These are phyloP conservation scores for Aspergillus diversus DNA, from an alignment of 495 filamentous ascomycete species.

Conservation along the genomic window DNA sequence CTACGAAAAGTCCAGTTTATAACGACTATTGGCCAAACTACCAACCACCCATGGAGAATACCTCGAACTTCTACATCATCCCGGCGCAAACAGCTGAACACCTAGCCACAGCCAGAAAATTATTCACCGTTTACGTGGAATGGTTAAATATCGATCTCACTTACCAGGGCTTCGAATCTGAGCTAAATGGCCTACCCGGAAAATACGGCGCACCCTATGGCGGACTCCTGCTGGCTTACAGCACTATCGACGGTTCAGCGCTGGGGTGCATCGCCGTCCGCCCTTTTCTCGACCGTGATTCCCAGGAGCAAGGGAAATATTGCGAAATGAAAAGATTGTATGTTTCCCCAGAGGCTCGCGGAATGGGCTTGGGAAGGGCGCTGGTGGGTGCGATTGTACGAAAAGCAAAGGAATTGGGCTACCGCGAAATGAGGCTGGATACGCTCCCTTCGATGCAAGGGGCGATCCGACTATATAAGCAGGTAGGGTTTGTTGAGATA, in stretches of 20 bases:
- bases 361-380: conserved; percentile 49
- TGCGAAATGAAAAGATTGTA: conserved; percentile 68
- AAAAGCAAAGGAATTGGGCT: conserved; percentile 50
- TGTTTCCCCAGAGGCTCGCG: conserved; percentile 47
- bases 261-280: conserved; percentile 55
- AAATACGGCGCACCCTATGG: conserved; percentile 50
- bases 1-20: no score
- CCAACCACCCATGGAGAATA: background rate
- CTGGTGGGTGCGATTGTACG: conserved; percentile 49
- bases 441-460: conserved; percentile 58
- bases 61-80: conserved; percentile 19
- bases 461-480: conserved; percentile 54
- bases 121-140: conserved; percentile 58
- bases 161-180: conserved; percentile 58
- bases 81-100: conserved; percentile 20
- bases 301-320: conserved; percentile 24
- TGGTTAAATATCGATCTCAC: conserved; percentile 58
- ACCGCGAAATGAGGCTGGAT: conserved; percentile 60
- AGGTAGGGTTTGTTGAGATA: conserved; percentile 57
- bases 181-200: conserved; percentile 57
- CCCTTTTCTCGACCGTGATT: conserved; percentile 27
- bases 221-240: conserved; percentile 54
- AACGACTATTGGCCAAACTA: background rate
- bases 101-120: conserved; percentile 21
- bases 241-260: conserved; percentile 22